Percentiles rank a stretch among this genome's conserved stretches.
Evolutionary conservation across 1,139 yeast species (phyloP).

Genomic region (Pichia sp.): DNA sequence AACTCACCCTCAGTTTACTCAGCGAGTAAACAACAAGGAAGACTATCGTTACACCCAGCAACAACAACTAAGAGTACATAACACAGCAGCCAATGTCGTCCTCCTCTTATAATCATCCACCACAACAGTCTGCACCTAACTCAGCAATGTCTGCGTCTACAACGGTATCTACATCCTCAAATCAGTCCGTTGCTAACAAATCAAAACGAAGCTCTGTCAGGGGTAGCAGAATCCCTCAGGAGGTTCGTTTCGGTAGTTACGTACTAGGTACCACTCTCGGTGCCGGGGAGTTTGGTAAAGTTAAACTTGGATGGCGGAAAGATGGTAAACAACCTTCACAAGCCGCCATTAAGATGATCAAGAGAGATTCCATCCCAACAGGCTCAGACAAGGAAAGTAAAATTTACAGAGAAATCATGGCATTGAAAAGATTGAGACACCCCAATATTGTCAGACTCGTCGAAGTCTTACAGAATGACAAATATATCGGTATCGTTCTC

Average conservation of each 20-base stretch:
- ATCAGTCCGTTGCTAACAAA: too few relatives aligned
- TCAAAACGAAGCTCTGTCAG: too few relatives aligned
- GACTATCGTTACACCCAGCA: too few relatives aligned
- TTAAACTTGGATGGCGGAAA: conserved; percentile 93
- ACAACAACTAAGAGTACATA: too few relatives aligned
- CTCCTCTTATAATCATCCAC: too few relatives aligned
- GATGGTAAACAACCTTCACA: conserved; percentile 72
- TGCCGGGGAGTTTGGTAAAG: conserved; percentile 97
- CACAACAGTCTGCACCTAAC: too few relatives aligned
- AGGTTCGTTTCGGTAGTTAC: conserved; percentile 78
- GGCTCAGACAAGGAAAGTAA: conserved; percentile 82
- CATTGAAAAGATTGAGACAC: conserved; percentile 76
- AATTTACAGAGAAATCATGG: conserved; percentile 89
- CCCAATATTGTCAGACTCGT: conserved; percentile 90
- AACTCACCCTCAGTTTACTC: too few relatives aligned
- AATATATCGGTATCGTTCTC: conserved; percentile 90
- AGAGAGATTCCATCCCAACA: conserved; percentile 76
- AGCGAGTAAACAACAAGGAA: too few relatives aligned
- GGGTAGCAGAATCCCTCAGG: conserved; percentile 38
- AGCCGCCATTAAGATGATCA: conserved; percentile 89
- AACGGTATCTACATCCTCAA: too few relatives aligned
- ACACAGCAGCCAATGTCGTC: too few relatives aligned
- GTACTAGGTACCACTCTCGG: conserved; percentile 92
- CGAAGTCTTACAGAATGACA: conserved; percentile 89
- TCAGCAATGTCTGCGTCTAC: too few relatives aligned